Evolutionary conservation across 768 basidiomycete genomes (phyloP), one percentile per base, ranked within the genome.

Genomic region (Hemileccinum impolitum): DNA sequence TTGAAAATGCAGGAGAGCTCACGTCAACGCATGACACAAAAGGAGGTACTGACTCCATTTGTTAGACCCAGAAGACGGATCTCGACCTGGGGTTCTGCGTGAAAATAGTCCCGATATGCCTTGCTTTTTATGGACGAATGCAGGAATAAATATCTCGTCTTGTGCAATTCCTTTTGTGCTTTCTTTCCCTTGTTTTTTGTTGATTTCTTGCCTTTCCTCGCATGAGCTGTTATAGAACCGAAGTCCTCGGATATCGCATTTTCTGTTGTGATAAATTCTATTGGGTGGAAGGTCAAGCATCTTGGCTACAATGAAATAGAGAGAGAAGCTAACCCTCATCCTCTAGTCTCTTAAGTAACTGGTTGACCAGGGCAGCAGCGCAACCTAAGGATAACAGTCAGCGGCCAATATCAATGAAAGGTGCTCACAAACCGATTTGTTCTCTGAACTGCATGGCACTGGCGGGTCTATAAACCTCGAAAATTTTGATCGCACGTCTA

Each of bases 401-500:
- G 43, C 28, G 21, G n/a, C 45, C 18, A 37, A 18, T 21, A 10
- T 26, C 8, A 17, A 32, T 36, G 11, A 45, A n/a, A 32, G n/a
- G 30, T 19, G 35, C 25, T 9, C 17, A 68, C 75, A 45, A 56
- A 84, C 89, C 85, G 34, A 84, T 77, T 28, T 73, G 61, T 57
- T 79, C 82, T 44, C 77, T 74, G 61, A 90, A 90, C 42, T 78
- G 75, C 12, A 75, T 63, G 26, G 65, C 68, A 30, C 62, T 77
- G 53, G 63, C 68, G 61, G 72, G 71, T 28, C 71, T 72, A 44
- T 75, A 59, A 12, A 66, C 64, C 62, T 90, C 85, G 26, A 76
- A 81, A 34, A 84, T 67, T 62, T 89, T 89, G 57, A 89, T 82
- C 14, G 85, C 84, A 41, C 84, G 76, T 59, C 85, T 85, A 46